phyloP scores from a whole-genome alignment of 352 stramenopile species.

The Pilasporangium apinafurcum region DNA sequence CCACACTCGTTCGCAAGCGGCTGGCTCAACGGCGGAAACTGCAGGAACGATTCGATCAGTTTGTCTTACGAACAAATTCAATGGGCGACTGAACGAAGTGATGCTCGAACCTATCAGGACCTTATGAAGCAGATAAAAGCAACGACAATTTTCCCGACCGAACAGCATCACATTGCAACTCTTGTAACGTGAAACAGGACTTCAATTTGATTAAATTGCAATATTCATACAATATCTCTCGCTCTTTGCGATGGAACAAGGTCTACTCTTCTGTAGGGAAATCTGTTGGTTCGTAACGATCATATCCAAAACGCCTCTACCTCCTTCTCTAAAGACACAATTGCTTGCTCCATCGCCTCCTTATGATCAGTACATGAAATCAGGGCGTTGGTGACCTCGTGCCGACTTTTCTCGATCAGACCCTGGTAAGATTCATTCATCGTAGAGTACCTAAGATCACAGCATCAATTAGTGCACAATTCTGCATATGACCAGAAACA shows the following conservation, averaged over 20 bases:
- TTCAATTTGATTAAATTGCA: no score
- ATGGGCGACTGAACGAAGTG: constrained; percentile 11
- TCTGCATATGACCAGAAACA: neutral
- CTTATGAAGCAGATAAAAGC: constrained; percentile 9
- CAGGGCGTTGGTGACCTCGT: constrained; percentile 54
- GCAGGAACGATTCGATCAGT: constrained; percentile 82
- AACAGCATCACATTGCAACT: no score
- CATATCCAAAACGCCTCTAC: constrained; percentile 42
- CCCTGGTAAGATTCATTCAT: constrained; percentile 43
- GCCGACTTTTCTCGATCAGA: constrained; percentile 52
- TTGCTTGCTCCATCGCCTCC: constrained; percentile 45
- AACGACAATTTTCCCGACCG: constrained; percentile 2
- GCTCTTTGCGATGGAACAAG: no score
- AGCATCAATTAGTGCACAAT: constrained; percentile 5
- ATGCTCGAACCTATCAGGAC: constrained; percentile 7
- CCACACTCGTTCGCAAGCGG: constrained; percentile 64
- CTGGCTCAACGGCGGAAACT: constrained; percentile 78
- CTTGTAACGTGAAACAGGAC: no score
- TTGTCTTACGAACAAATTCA: constrained; percentile 67
- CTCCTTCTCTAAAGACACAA: constrained; percentile 52
- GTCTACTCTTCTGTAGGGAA: no score
- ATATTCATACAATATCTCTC: constrained; percentile 7
- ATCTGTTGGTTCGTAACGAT: neutral
- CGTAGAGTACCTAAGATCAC: constrained; percentile 22
- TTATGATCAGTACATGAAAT: constrained; percentile 66